Evolutionary conservation across 805 yeast genomes (phyloP), one percentile per base, ranked within the genome.

Genomic region (Jamesozyma gamospora): DNA sequence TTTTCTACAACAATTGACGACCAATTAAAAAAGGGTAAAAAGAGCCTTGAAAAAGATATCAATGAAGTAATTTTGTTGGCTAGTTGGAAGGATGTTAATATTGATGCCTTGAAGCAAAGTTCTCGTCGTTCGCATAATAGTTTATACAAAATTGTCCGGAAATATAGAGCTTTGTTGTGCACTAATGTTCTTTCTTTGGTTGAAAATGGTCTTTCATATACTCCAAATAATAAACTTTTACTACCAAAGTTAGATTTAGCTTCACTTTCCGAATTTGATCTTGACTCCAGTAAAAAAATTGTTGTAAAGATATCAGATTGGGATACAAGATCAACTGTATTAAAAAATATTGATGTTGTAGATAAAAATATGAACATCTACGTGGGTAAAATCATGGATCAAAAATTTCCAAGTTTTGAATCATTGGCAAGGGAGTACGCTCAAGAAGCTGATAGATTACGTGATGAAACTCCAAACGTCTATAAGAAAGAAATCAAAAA

Each of bases 11-110:
- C 56, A 1, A 64, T 90, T n/a, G 55, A 58, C 2, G 72, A 70
- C 0, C 58, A 63, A 10, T 53, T 87, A 9, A 51, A 49, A 0
- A 53, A 54, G 1, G 69, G 70, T 1, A 77, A 70, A 56, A 75
- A 71, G 50, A 58, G 62, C 3, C 63, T 90, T 28, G 85, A 79
- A 42, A 90, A 88, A 54, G 86, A 86, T 36, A 74, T 92, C 10
- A 70, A 77, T 28, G 98, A 92, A 42, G 79, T 87, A 3, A 86
- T 92, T 32, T 63, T 85, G 34, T 67, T 92, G 13, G 96, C 98
- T 1, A 84, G 95, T 52, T 94, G 97, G 97, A 87, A 88, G 50
- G 99, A 92, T 63, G 88, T 87, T 11, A 94, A 92, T 53, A 75
- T 87, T 33, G 94, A 83, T 54, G 95, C 98, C 0, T 69, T 92